Evolutionary conservation across 371 early-diverging fungal species (phyloP).

Genomic region (Chytridiales sp.): DNA sequence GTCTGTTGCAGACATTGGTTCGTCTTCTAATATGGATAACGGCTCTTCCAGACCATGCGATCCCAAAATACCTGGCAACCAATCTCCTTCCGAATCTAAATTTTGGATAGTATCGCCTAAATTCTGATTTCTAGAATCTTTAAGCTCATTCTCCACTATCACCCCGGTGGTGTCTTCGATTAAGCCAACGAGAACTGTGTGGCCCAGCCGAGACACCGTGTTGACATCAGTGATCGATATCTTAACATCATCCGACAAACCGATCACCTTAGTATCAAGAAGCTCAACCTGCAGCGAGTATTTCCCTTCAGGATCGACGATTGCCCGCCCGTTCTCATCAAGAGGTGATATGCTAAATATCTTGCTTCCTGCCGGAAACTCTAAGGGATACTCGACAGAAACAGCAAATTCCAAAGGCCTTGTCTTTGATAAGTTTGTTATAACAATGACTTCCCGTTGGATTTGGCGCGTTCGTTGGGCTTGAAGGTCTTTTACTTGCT

Average conservation of each 20-base stretch:
- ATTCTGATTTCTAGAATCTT: too few relatives aligned
- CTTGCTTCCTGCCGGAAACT: constrained; percentile 60
- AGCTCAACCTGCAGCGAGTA: constrained; percentile 60
- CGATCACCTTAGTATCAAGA: constrained; percentile 56
- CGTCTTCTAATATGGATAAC: too few relatives aligned
- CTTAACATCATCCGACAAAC: constrained; percentile 78
- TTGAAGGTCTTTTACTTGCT: constrained; percentile 4
- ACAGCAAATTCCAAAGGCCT: constrained; percentile 69
- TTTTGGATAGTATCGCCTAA: too few relatives aligned
- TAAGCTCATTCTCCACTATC: not conserved
- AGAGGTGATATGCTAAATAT: constrained; percentile 45
- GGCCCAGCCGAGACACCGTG: constrained; percentile 61
- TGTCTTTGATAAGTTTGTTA: constrained; percentile 65
- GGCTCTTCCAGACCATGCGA: too few relatives aligned
- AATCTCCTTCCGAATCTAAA: too few relatives aligned
- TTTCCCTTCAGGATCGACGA: constrained; percentile 59
- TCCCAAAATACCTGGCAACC: too few relatives aligned
- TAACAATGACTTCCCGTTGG: constrained; percentile 49
- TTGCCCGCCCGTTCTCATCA: constrained; percentile 54
- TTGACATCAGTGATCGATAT: constrained; percentile 71
- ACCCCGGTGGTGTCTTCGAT: constrained; percentile 49
- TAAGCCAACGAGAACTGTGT: constrained; percentile 65
- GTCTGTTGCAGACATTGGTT: too few relatives aligned
- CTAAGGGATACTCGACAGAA: constrained; percentile 71
- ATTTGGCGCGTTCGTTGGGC: not conserved